Conservation (phyloP, 768 basidiomycete genomes). For the Ramaria sp. region DNA sequence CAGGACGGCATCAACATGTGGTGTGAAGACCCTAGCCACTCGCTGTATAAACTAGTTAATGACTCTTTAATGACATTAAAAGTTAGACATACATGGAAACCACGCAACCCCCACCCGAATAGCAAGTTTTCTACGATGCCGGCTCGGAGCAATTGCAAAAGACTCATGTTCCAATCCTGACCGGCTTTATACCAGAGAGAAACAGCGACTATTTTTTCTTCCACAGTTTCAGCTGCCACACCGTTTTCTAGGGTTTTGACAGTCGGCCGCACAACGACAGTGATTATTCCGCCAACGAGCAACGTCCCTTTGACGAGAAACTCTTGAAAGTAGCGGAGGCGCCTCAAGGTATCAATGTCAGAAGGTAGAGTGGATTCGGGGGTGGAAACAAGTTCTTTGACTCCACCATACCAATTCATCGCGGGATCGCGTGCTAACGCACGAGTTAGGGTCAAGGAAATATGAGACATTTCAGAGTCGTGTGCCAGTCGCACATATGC, state of each 20-base stretch:
- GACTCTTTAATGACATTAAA: background rate
- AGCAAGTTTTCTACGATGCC: too few relatives aligned
- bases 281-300: constrained; percentile 9
- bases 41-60: background rate
- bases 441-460: constrained; percentile 11
- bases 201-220: constrained; percentile 13
- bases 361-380: background rate
- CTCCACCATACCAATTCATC: constrained; percentile 16
- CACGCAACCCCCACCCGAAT: too few relatives aligned
- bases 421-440: constrained; percentile 15
- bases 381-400: background rate
- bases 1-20: constrained; percentile 8
- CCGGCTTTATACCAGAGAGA: background rate
- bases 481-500: background rate
- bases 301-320: constrained; percentile 10
- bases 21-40: constrained; percentile 5
- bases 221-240: background rate
- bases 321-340: constrained; percentile 13
- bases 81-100: too few relatives aligned
- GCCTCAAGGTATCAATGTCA: constrained; percentile 1
- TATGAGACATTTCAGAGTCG: constrained; percentile 7
- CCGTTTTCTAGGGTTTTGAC: too few relatives aligned
- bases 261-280: constrained; percentile 8
- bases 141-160: too few relatives aligned
- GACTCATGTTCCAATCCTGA: too few relatives aligned